Percentiles rank a stretch among this genome's conserved stretches.
Evolutionary conservation across 2,329 filamentous ascomycete genomes (phyloP).

Genomic region (Aspergillus sp.): DNA sequence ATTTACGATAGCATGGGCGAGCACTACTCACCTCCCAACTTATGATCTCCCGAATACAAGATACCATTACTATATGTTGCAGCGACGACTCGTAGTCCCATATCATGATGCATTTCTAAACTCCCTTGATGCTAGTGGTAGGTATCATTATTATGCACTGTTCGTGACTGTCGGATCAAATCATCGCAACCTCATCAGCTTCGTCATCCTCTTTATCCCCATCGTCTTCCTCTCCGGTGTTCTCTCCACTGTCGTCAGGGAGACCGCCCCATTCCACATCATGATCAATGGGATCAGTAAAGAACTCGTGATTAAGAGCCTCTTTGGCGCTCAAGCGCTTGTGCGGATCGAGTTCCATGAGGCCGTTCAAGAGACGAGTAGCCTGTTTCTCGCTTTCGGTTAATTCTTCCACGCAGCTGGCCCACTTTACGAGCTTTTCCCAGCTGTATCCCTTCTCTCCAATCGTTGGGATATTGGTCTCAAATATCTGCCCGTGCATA

Average conservation of each 20-base stretch:
- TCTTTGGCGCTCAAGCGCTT: constrained; percentile 44
- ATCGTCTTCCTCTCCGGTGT: constrained; percentile 31
- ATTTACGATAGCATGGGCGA: too few relatives aligned
- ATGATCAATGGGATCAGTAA: constrained; percentile 39
- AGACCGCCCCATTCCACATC: constrained; percentile 41
- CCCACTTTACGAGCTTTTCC: constrained; percentile 95
- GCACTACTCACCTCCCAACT: too few relatives aligned
- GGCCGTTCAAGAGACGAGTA: constrained; percentile 39
- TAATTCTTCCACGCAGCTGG: constrained; percentile 70
- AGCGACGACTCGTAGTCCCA: not conserved
- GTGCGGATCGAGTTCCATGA: constrained; percentile 44
- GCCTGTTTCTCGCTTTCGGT: constrained; percentile 46
- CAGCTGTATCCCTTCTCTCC: constrained; percentile 80
- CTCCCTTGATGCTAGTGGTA: not conserved
- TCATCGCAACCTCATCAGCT: constrained; percentile 39
- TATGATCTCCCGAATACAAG: not conserved
- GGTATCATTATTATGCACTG: constrained; percentile 16
- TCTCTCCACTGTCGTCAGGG: constrained; percentile 32
- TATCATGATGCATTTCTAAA: not conserved
- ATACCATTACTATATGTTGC: not conserved
- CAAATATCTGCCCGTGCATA: constrained; percentile 86
- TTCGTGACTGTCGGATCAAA: constrained; percentile 19
- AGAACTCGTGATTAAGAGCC: constrained; percentile 45
- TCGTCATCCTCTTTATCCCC: constrained; percentile 30
- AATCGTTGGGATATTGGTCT: constrained; percentile 89